Evolutionary conservation across 129 eudicot species (phyloP), one percentile per base, ranked within the genome.

Genomic region (Flaveria bidentis): DNA sequence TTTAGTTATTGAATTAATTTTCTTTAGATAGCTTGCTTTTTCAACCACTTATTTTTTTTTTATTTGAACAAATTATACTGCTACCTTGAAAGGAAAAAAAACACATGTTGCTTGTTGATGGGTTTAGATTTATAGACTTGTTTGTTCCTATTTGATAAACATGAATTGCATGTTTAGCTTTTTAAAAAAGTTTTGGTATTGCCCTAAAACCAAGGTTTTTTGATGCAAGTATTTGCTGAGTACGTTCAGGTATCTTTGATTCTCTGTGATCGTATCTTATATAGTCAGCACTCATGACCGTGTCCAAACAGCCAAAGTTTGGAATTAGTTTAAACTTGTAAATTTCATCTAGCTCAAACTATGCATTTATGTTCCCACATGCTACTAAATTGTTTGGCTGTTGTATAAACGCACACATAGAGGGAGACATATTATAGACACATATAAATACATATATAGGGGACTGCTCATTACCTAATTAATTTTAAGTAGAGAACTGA

Each of bases 51-150:
- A 63, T 20, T 20, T 28, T 9, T 28, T 9, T 33, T 33, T 2
- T 4, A 2, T 33, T 33, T 33, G 39, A 33, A 0, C 56, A 50
- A 14, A 7, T 36, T 67, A 41, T 44, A 0, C 72, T 41, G 30
- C 72, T 67, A 42, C 53, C 52, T 42, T 67, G 72, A 18, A 67
- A n/a, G 53, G 0, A 6, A 67, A 67, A 64, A 41, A 67, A 9
- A 20, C 18, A 17, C 9, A 42, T 10, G 33, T 42, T 17, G 53
- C 20, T 67, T 1, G n/a, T 18, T 41, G 20, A 17, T 18, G 52
- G 30, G 3, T 67, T 18, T 67, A 41, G 15, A 2, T 67, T 41
- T 41, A 33, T 67, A n/a, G 52, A 42, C 30, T 51, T 18, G 55
- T n/a, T n/a, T n/a, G n/a, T n/a, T 13, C 15, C 17, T 39, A 13